These are phyloP conservation scores for Tillandsia fasciculata DNA, from an alignment of 176 grass and related monocot species.

Conservation along the genomic window DNA sequence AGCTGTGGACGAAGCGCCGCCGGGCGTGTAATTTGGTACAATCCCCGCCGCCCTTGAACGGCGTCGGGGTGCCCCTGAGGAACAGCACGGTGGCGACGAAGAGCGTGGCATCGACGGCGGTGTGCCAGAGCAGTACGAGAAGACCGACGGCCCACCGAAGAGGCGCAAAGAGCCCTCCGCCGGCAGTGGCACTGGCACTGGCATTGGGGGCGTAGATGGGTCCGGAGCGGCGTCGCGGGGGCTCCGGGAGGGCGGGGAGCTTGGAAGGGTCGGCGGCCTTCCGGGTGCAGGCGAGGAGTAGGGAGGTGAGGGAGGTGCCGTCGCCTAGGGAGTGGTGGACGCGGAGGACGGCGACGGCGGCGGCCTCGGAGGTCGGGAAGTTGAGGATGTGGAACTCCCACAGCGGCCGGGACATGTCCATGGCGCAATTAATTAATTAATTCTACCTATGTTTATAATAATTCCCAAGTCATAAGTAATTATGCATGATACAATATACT, in stretches of 20 bases:
- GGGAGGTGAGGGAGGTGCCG: constrained; percentile 75
- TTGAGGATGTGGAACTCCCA: constrained; percentile 89
- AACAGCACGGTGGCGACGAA: constrained; percentile 50
- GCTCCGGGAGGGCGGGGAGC: constrained; percentile 27
- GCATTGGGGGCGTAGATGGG: constrained; percentile 9
- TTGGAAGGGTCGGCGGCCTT: constrained; percentile 46
- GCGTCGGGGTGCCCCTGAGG: constrained; percentile 52
- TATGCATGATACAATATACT: no score
- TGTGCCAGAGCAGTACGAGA: constrained; percentile 51
- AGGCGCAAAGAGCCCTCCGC: constrained; percentile 7
- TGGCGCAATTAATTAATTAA: no score
- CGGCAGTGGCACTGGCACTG: background rate
- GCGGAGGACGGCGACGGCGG: constrained; percentile 38
- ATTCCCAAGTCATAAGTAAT: no score
- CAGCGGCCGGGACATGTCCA: constrained; percentile 59
- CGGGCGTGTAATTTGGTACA: no score
- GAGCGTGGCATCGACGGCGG: constrained; percentile 34
- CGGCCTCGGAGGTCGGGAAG: constrained; percentile 60
- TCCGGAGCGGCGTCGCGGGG: constrained; percentile 19
- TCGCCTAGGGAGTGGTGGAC: constrained; percentile 92
- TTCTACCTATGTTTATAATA: no score
- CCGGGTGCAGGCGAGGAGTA: constrained; percentile 77
- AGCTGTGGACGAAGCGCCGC: no score
- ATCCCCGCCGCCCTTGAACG: constrained; percentile 37
- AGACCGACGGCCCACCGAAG: constrained; percentile 30